A percentile compares a stretch with the other conserved stretches of the same genome.
phyloP scores from a whole-genome alignment of 352 stramenopile species.

The Phytophthora kernoviae region DNA sequence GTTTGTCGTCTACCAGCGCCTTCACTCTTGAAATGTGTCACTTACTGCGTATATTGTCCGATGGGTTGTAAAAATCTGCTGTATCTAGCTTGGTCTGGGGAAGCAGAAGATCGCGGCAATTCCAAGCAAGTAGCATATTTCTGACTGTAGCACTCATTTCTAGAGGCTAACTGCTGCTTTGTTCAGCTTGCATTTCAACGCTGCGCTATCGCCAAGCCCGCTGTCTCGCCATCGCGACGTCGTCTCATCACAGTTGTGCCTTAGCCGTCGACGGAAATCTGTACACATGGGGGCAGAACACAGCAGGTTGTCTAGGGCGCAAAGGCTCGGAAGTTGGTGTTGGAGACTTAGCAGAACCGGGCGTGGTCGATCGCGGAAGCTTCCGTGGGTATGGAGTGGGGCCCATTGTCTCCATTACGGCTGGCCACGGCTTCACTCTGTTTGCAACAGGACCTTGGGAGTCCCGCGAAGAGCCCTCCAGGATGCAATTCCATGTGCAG shows the following conservation, averaged over 20 bases:
- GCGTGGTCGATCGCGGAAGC: conserved; percentile 40
- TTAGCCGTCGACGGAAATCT: conserved; percentile 62
- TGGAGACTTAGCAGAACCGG: conserved; percentile 49
- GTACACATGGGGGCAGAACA: conserved; percentile 76
- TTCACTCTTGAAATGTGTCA: neutral
- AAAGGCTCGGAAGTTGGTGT: conserved; percentile 25
- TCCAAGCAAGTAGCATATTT: conserved; percentile 49
- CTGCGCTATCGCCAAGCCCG: conserved; percentile 56
- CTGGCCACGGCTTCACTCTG: conserved; percentile 63
- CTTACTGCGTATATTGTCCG: neutral
- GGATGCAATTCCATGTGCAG: conserved; percentile 42
- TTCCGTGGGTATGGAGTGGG: conserved; percentile 48
- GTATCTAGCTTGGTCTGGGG: conserved; percentile 58
- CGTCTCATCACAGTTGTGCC: conserved; percentile 63
- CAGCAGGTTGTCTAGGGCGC: conserved; percentile 58
- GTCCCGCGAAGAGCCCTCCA: conserved; percentile 37
- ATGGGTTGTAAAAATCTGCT: neutral
- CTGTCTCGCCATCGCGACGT: conserved; percentile 51
- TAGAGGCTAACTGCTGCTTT: no score
- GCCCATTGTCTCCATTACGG: conserved; percentile 56
- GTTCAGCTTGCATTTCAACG: conserved; percentile 55
- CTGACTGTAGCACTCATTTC: neutral
- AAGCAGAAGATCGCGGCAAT: conserved; percentile 68
- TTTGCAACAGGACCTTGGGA: conserved; percentile 58
- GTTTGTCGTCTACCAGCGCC: conserved; percentile 14